phyloP scores from a whole-genome alignment of 768 basidiomycete genomes.

The Mycena galopus region DNA sequence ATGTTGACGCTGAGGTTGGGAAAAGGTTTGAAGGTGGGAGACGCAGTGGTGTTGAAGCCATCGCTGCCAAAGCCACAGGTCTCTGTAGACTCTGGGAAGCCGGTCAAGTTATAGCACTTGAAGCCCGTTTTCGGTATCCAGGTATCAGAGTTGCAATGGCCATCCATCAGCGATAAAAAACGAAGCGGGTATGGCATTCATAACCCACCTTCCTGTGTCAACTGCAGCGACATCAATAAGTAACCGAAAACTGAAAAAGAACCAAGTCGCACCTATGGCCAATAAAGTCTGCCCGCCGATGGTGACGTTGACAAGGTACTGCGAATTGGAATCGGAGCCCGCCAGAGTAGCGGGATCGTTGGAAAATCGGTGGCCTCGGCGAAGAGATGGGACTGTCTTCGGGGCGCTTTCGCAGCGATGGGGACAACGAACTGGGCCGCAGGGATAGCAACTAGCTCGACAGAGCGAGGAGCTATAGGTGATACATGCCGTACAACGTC shows the following conservation, averaged over 20 bases:
- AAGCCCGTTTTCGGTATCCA: conserved; percentile 39
- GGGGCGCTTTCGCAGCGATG: conserved; percentile 25
- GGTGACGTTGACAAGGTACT: conserved; percentile 37
- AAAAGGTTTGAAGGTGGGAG: conserved; percentile 34
- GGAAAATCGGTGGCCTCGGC: too few relatives aligned
- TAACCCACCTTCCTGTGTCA: conserved; percentile 36
- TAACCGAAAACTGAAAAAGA: too few relatives aligned
- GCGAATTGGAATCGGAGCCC: conserved; percentile 31
- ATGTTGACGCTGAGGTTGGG: conserved; percentile 40
- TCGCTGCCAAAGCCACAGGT: conserved; percentile 38
- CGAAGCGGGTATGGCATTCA: neutral
- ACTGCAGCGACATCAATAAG: too few relatives aligned
- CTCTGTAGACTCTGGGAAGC: conserved; percentile 15
- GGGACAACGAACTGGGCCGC: conserved; percentile 34
- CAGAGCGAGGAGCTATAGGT: conserved; percentile 12
- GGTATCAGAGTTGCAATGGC: conserved; percentile 36
- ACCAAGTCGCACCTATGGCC: conserved; percentile 35
- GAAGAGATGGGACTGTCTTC: conserved; percentile 7
- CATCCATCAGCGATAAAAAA: neutral
- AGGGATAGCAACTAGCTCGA: conserved; percentile 17
- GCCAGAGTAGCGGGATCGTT: conserved; percentile 23
- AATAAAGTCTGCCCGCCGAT: conserved; percentile 37
- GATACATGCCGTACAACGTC: conserved; percentile 13
- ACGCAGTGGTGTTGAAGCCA: conserved; percentile 36
- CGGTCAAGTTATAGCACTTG: conserved; percentile 36